These are phyloP conservation scores for Bryopsis sp. DNA, from an alignment of 139 green algal species.

Conservation along the genomic window DNA sequence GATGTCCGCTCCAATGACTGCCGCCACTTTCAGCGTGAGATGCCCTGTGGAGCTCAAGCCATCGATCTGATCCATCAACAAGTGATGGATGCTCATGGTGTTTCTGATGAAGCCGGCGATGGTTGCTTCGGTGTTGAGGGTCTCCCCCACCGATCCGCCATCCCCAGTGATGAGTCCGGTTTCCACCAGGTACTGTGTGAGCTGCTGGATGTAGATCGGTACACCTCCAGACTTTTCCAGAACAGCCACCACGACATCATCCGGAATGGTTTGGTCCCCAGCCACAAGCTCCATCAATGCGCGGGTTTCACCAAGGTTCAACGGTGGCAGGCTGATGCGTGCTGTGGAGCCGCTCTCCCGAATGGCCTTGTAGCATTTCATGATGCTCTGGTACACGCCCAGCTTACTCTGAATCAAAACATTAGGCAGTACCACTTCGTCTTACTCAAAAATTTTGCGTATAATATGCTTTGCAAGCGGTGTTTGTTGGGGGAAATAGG, in stretches of 20 bases:
- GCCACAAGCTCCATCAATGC: slow-evolving; percentile 15
- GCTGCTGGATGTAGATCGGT: slow-evolving; percentile 12
- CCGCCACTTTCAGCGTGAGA: neutral
- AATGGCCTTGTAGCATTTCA: neutral
- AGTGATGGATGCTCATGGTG: neutral
- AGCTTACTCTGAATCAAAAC: neutral
- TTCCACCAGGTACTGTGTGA: neutral
- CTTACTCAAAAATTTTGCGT: no score
- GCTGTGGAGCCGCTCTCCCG: neutral
- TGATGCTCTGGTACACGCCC: neutral
- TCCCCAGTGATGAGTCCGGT: neutral
- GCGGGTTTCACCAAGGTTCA: neutral
- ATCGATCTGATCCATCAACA: neutral
- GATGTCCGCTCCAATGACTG: neutral
- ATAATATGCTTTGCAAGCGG: no score
- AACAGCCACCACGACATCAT: slow-evolving; percentile 42
- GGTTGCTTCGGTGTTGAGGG: neutral
- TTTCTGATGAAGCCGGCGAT: neutral
- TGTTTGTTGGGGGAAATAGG: no score
- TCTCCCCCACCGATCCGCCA: neutral
- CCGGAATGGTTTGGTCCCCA: slow-evolving; percentile 26
- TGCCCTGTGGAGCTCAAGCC: neutral
- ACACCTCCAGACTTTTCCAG: slow-evolving; percentile 34
- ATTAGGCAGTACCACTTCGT: no score
- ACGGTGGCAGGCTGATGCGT: neutral